These are phyloP conservation scores for Seiridium cupressi DNA, from an alignment of 2,329 filamentous ascomycete species.

Conservation along the genomic window DNA sequence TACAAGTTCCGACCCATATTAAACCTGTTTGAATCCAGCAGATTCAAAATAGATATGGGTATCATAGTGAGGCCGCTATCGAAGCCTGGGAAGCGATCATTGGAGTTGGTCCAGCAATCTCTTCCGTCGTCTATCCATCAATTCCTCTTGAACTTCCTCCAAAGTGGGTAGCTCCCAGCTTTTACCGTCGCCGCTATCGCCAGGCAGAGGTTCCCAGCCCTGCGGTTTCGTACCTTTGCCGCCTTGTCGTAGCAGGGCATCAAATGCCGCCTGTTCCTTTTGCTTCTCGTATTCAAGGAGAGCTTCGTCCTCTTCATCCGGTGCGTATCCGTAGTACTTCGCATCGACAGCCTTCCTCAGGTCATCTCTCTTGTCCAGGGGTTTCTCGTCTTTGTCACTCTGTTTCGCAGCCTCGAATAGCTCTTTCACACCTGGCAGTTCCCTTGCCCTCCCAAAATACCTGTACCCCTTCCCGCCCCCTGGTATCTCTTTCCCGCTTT, in stretches of 20 bases:
- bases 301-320: constrained; percentile 85
- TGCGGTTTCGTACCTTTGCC: constrained; percentile 57
- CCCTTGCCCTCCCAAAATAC: constrained; percentile 87
- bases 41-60: not conserved
- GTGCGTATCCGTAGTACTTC: constrained; percentile 91
- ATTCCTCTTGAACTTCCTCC: constrained; percentile 91
- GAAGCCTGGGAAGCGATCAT: constrained; percentile 9
- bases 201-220: constrained; percentile 83
- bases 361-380: constrained; percentile 66
- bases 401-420: constrained; percentile 78
- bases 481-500: constrained; percentile 68
- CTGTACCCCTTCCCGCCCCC: constrained; percentile 86
- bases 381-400: constrained; percentile 56
- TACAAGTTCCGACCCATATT: not conserved
- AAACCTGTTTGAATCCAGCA: not conserved
- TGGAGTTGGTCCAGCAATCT: constrained; percentile 79
- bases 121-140: constrained; percentile 81
- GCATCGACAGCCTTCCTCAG: constrained; percentile 80
- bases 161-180: constrained; percentile 81
- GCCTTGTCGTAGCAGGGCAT: constrained; percentile 60
- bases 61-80: not conserved
- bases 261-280: constrained; percentile 80
- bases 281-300: constrained; percentile 76
- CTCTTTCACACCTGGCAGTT: constrained; percentile 94
- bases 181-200: constrained; percentile 79